Evolutionary conservation across 345 rosid species (phyloP).

Genomic region (Populus ilicifolia): DNA sequence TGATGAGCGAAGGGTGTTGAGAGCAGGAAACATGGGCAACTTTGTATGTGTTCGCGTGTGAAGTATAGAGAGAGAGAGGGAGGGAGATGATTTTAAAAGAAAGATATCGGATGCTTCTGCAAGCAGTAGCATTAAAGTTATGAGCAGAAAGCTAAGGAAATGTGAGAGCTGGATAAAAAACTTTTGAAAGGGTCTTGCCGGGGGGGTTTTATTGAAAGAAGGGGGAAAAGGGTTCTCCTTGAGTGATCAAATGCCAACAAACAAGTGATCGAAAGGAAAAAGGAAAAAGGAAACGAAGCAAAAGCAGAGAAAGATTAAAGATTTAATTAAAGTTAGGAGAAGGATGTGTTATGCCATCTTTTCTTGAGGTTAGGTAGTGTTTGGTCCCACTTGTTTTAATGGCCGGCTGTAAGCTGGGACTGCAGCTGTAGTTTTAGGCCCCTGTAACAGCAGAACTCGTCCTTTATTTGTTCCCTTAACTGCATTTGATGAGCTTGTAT

Average conservation of each 20-base stretch:
- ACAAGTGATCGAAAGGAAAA: neutral
- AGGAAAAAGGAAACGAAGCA: neutral
- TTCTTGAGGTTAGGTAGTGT: constrained; percentile 31
- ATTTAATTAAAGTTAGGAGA: neutral
- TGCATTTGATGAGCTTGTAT: neutral
- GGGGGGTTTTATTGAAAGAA: neutral
- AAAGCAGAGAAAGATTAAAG: constrained; percentile 1
- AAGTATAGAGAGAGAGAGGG: neutral
- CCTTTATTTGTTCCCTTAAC: neutral
- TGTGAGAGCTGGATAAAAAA: constrained; percentile 1
- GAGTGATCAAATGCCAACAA: constrained; percentile 11
- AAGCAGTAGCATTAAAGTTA: constrained; percentile 6
- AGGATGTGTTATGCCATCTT: constrained; percentile 10
- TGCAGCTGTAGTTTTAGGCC: constrained; percentile 21
- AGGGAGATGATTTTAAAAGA: constrained; percentile 16
- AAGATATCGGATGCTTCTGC: constrained; percentile 31
- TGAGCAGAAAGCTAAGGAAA: constrained; percentile 26
- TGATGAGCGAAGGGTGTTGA: constrained; percentile 25
- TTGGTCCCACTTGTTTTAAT: constrained; percentile 37
- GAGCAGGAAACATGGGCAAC: constrained; percentile 25
- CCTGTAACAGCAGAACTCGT: constrained; percentile 7
- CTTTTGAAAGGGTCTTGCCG: constrained; percentile 8
- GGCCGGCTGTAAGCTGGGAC: constrained; percentile 26
- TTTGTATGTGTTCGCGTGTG: constrained; percentile 4
- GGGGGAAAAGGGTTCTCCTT: neutral